Base-by-base conservation (phyloP, 1,284 basidiomycete species). In the Leccinum glutinopallens region DNA sequence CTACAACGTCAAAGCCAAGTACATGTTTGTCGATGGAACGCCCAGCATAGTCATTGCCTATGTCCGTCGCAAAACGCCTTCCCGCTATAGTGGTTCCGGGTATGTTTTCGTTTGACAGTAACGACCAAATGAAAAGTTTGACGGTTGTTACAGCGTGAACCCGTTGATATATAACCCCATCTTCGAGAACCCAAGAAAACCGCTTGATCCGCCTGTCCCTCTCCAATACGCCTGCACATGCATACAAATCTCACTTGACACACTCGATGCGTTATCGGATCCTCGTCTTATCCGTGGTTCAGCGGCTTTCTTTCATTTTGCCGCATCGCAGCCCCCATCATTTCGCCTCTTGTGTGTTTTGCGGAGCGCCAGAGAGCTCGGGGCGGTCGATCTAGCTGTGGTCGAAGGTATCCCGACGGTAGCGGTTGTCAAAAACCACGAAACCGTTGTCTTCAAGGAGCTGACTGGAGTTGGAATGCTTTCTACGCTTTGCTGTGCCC, bases 31-130 rank as follows among this genome's bases (percentile, higher is more conserved):
- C 65, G 70, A 80, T 17, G 79, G 78, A 1, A 73, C 75, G 29
- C 77, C 80, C n/a, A 86, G 86, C 4, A 85, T 91, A 62, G 82
- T 85, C 72, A 81, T 91, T 19, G 80, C 83, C 0, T 90, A 84
- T 70, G 71, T 81, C 10, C 77, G 77, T 32, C 74, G 80, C 55
- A 79, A 79, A 61, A 75, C 73, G 15, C 75, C 73, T 39, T 65
- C 68, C 4, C 69, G 69, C 2, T 67, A 72, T 51, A 74, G 65
- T 8, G 69, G 72, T 58, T 73, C 76, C 57, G 69, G 75, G 79
- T 79, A 58, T 60, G 76, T 69, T 51, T 22, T 65, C 58, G 25
- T 63, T 55, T 15, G 8, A 37, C 19, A 13, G 37, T 51, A 5
- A 22, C 53, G 5, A 17, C 19, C 19, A 43, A 19, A 37, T 60